Conservation (phyloP, 1,284 basidiomycete genomes). For the Ustilago cynodontis region DNA sequence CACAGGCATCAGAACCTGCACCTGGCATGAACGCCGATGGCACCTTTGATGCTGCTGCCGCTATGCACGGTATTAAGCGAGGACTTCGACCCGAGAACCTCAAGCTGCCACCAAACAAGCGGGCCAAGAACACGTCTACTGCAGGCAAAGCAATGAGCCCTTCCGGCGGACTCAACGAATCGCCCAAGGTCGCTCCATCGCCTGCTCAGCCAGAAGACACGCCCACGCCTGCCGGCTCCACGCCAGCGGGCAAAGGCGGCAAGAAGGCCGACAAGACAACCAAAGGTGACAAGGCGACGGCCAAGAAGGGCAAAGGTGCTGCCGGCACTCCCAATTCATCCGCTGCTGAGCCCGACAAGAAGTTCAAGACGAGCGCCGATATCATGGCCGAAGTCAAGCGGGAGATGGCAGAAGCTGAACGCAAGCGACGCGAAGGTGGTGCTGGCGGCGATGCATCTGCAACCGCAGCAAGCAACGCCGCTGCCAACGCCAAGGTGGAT, state of each 20-base stretch:
- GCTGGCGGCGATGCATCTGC: slow-evolving; percentile 18
- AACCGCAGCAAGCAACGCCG: slow-evolving; percentile 19
- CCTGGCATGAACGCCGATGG: slow-evolving; percentile 33
- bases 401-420: slow-evolving; percentile 60
- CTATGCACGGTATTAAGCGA: slow-evolving; percentile 60
- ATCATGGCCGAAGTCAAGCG: slow-evolving; percentile 67
- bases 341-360: slow-evolving; percentile 50
- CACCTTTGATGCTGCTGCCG: slow-evolving; percentile 49
- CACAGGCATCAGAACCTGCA: slow-evolving; percentile 17
- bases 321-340: slow-evolving; percentile 46
- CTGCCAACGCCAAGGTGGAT: slow-evolving; percentile 39
- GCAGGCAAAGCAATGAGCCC: slow-evolving; percentile 39
- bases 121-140: slow-evolving; percentile 45
- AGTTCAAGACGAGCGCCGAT: slow-evolving; percentile 61
- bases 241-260: slow-evolving; percentile 51
- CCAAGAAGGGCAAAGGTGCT: slow-evolving; percentile 54
- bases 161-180: slow-evolving; percentile 41
- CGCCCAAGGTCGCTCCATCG: slow-evolving; percentile 52
- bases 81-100: slow-evolving; percentile 65
- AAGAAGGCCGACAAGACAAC: slow-evolving; percentile 44
- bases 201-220: slow-evolving; percentile 50
- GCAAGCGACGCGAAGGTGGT: slow-evolving; percentile 48
- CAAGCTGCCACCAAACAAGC: slow-evolving; percentile 64
- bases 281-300: slow-evolving; percentile 34
- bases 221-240: slow-evolving; percentile 52